Evolutionary conservation across 2,329 filamentous ascomycete species (phyloP).

Genomic region (Pseudopyricularia cyperi): DNA sequence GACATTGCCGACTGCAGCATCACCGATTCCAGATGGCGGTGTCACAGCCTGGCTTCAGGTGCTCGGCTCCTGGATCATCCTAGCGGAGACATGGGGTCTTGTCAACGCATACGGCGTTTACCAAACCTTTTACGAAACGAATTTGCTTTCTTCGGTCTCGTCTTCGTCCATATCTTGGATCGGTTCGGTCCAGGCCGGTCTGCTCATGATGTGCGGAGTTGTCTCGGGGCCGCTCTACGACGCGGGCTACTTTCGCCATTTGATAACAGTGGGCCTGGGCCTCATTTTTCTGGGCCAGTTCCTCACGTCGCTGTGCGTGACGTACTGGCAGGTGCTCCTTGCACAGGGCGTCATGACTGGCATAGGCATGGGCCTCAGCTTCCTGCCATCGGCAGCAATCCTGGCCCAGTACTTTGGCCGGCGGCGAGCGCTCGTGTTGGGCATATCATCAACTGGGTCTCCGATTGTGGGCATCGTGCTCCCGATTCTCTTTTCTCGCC

Average conservation of each 20-base stretch:
- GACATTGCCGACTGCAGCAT: not conserved
- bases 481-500: constrained; percentile 26
- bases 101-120: constrained; percentile 26
- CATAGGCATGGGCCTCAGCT: constrained; percentile 20
- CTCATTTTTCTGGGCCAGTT: constrained; percentile 27
- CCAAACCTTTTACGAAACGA: constrained; percentile 28
- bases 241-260: constrained; percentile 23
- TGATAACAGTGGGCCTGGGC: constrained; percentile 20
- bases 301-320: constrained; percentile 28
- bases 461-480: constrained; percentile 29
- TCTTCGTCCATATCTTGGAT: constrained; percentile 31
- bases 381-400: constrained; percentile 21
- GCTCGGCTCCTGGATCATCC: constrained; percentile 20
- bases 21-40: constrained; percentile 18
- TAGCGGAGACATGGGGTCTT: constrained; percentile 24
- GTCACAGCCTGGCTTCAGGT: constrained; percentile 26
- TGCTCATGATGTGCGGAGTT: constrained; percentile 25
- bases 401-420: constrained; percentile 26
- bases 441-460: constrained; percentile 19
- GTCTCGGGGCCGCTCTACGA: constrained; percentile 28
- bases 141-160: constrained; percentile 16
- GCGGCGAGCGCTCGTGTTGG: constrained; percentile 18
- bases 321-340: constrained; percentile 29
- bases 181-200: constrained; percentile 26
- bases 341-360: constrained; percentile 25